Evolutionary conservation across 805 yeast genomes (phyloP).

Genomic region (Hanseniaspora lindneri): DNA sequence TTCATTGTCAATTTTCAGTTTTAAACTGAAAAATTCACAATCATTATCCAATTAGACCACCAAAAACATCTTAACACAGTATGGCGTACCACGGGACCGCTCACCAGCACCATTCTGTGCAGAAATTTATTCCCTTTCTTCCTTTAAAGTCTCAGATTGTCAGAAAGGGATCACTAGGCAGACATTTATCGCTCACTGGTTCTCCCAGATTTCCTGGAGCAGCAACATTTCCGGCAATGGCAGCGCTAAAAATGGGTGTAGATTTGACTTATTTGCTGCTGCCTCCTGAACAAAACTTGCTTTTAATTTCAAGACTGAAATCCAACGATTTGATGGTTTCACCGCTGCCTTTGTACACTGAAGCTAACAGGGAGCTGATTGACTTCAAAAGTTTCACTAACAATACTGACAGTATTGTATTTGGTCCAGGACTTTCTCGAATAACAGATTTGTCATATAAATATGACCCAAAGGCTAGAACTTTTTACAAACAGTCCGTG

Average conservation of each 20-base stretch:
- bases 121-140: not conserved
- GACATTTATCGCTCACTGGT: conserved; percentile 11
- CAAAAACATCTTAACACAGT: not conserved
- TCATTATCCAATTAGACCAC: not conserved
- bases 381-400: not conserved
- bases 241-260: conserved; percentile 15
- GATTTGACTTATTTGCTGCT: conserved; percentile 9
- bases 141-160: conserved; percentile 1
- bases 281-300: conserved; percentile 7
- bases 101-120: not conserved
- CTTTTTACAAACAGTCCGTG: conserved; percentile 4
- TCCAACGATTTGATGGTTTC: conserved; percentile 14
- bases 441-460: conserved; percentile 4
- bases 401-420: conserved; percentile 2
- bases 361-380: not conserved
- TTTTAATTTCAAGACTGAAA: conserved; percentile 8
- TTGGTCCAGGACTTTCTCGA: conserved; percentile 14
- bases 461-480: conserved; percentile 1
- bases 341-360: not conserved
- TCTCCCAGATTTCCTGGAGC: conserved; percentile 13
- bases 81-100: not conserved
- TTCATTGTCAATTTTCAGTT: too few relatives aligned
- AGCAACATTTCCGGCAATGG: conserved; percentile 4
- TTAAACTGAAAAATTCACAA: too few relatives aligned
- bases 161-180: conserved; percentile 10